Conservation (phyloP, 495 filamentous ascomycete genomes). For the Aspergillus funiculosus region DNA sequence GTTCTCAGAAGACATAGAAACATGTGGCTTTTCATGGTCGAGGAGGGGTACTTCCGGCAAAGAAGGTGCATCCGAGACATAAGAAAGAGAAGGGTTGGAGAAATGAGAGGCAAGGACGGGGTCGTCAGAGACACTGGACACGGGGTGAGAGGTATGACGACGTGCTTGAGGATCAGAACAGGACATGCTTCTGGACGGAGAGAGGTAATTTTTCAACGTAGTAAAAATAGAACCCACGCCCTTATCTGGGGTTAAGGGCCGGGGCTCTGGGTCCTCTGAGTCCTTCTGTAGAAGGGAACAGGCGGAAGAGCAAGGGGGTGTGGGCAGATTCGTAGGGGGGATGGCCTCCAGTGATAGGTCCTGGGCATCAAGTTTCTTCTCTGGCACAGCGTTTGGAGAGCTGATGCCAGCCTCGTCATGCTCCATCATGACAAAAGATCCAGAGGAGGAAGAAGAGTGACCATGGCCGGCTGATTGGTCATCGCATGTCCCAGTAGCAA, state of each 20-base stretch:
- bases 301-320: slow-evolving; percentile 38
- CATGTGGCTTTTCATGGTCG: slow-evolving; percentile 46
- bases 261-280: slow-evolving; percentile 35
- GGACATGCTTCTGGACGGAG: slow-evolving; percentile 24
- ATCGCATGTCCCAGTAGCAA: slow-evolving; percentile 16
- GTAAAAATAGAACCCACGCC: slow-evolving; percentile 35
- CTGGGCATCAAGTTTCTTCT: slow-evolving; percentile 19
- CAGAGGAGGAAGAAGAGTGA: slow-evolving; percentile 27
- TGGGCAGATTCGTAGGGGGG: slow-evolving; percentile 32
- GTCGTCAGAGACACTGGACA: slow-evolving; percentile 61
- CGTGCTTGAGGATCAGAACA: slow-evolving; percentile 37
- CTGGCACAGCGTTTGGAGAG: slow-evolving; percentile 18
- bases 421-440: slow-evolving; percentile 39
- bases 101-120: slow-evolving; percentile 67
- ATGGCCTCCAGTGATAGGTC: slow-evolving; percentile 22
- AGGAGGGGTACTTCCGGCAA: slow-evolving; percentile 49
- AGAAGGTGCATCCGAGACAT: slow-evolving; percentile 50
- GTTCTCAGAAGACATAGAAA: slow-evolving; percentile 56
- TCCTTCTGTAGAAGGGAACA: slow-evolving; percentile 42
- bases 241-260: slow-evolving; percentile 31
- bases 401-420: slow-evolving; percentile 32
- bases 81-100: slow-evolving; percentile 62
- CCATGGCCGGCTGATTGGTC: slow-evolving; percentile 18
- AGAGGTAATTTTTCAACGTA: slow-evolving; percentile 41
- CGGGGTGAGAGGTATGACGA: slow-evolving; percentile 52